These are phyloP conservation scores for Aspergillus tanneri DNA, from an alignment of 2,329 filamentous ascomycete species.

Conservation along the genomic window DNA sequence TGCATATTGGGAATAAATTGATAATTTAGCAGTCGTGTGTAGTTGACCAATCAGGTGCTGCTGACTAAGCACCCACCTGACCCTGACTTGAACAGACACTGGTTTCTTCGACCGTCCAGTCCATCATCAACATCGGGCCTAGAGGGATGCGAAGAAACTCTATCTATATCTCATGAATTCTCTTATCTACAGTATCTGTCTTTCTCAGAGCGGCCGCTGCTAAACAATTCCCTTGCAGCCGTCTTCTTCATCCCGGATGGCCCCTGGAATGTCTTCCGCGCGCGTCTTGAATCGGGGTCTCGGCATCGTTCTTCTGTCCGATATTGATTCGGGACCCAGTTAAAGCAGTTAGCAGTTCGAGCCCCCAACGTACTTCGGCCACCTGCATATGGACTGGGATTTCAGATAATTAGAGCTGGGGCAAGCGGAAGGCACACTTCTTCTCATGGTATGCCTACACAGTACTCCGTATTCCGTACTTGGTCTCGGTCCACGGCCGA, in stretches of 20 bases:
- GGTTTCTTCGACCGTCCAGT: background rate
- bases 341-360: too few species aligned
- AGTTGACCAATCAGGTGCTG: too few species aligned
- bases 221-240: constrained; percentile 6
- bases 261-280: constrained; percentile 8
- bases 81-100: background rate
- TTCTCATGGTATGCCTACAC: background rate
- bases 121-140: background rate
- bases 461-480: constrained; percentile 5
- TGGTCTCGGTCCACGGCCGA: constrained; percentile 9
- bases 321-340: background rate
- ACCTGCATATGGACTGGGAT: background rate
- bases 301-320: background rate
- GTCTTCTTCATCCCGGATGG: constrained; percentile 14
- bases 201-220: background rate
- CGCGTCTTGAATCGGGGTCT: constrained; percentile 6
- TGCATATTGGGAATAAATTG: too few species aligned
- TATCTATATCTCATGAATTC: background rate
- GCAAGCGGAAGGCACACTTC: background rate
- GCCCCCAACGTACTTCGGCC: background rate
- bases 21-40: too few species aligned
- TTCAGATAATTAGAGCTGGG: background rate
- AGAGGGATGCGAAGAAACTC: background rate
- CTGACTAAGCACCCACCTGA: background rate
- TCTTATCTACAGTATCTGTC: background rate